These are phyloP conservation scores for Kluyveromyces siamensis DNA, from an alignment of 805 yeast species.

Conservation along the genomic window DNA sequence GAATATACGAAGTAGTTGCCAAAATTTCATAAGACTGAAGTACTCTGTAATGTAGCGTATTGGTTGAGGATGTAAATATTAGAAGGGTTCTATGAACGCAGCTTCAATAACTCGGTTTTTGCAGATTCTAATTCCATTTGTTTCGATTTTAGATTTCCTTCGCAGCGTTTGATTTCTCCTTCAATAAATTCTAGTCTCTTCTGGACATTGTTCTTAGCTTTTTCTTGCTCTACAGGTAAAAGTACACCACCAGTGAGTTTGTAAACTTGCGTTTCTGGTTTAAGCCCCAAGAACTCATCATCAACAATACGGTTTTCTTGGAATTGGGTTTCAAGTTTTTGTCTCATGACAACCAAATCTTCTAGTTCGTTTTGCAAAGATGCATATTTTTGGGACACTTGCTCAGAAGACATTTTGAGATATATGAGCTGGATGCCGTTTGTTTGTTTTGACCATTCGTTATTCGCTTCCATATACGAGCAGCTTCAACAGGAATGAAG, in stretches of 20 bases:
- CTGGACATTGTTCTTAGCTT: constrained; percentile 74
- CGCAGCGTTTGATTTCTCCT: constrained; percentile 71
- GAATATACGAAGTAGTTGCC: not conserved
- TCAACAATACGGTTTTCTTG: constrained; percentile 90
- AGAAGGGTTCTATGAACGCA: constrained; percentile 29
- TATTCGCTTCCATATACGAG: too few relatives aligned
- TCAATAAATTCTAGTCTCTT: constrained; percentile 86
- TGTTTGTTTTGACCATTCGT: not conserved
- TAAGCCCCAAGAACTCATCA: constrained; percentile 61
- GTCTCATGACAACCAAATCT: constrained; percentile 62
- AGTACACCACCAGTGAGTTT: constrained; percentile 89
- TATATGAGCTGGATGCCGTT: not conserved
- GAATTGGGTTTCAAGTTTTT: constrained; percentile 82
- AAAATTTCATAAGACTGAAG: not conserved
- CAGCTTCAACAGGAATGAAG: too few relatives aligned
- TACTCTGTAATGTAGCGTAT: not conserved
- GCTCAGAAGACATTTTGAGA: not conserved
- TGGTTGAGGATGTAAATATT: not conserved
- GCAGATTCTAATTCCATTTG: constrained; percentile 50
- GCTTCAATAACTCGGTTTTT: constrained; percentile 44
- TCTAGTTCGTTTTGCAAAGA: constrained; percentile 37
- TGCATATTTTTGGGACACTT: constrained; percentile 26
- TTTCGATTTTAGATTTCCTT: constrained; percentile 49
- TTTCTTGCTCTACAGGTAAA: constrained; percentile 77
- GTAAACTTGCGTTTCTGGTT: constrained; percentile 67